Base-by-base conservation (phyloP, 1,284 basidiomycete genomes). In the Fistulinella cinereoalba region DNA sequence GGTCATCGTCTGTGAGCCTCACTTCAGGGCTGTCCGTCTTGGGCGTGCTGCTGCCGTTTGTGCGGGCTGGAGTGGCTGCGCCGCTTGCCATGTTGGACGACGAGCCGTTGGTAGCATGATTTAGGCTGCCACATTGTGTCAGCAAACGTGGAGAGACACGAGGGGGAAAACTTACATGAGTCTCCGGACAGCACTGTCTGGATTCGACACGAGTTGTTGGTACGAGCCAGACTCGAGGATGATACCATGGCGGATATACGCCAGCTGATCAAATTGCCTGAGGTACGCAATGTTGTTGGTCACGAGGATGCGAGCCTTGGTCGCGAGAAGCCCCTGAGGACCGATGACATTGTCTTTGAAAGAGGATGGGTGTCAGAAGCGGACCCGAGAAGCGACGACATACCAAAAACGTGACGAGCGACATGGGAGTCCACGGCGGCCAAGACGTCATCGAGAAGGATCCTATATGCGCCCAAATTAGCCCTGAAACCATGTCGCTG, bases 201-300 rank as follows among this genome's bases (percentile, higher is more conserved):
- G 67, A 55, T 88, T 81, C 21, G 68, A 71, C 66, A 88, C 76
- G 10, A 92, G 76, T 10, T 76, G 71, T 8, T 71, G 66, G 61
- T 87, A 94, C 0, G 83, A 73, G 4, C 89, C 90, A 32, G 72
- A 74, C 69, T 97, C 94, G 21, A 94, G 68, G 47, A 97, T 83
- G 58, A 92, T 83, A 12, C 95, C 94, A 18, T 83, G 79, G 18
- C 91, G 85, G 25, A 98, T 71, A 67, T 88, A 92, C 46, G 82
- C 69, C 24, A 97, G 74, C 51, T 88, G 77, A 62, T 97, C 88
- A 41, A 91, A 88, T 49, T 92, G 76, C 40, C 81, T 79, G 41
- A 95, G 74, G n/a, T 33, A 95, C 15, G 92, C 80, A 33, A 97
- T 85, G 38, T 87, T 87, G 67, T 97, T 95, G 18, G 93, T 96